Evolutionary conservation across 495 filamentous ascomycete genomes (phyloP), one percentile per base, ranked within the genome.

Genomic region (Staphylotrichum tortipilum): DNA sequence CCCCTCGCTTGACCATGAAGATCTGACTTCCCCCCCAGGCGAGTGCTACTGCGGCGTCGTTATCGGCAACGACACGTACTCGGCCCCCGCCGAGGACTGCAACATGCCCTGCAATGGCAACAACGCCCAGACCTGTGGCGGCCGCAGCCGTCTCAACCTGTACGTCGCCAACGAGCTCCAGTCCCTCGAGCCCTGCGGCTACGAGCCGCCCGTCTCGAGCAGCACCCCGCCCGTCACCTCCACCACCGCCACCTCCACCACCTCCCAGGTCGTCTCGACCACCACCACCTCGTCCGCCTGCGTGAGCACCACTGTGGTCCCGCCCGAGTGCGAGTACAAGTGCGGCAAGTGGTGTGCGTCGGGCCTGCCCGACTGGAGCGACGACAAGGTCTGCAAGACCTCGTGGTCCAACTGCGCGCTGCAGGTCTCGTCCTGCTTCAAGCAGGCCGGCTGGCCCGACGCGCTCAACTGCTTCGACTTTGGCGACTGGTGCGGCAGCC

Each of bases 311-410:
- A 58, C 60, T 22, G 66, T 67, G 17, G 59, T 67, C 34, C 66
- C 68, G 2, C 52, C 72, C 22, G 64, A 62, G 19, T 77, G 74
- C 57, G 74, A 77, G 43, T 76, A 73, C 58, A 63, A 66, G 46
- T 70, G 71, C 55, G 74, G 74, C 39, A 68, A 64, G 24, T 77
- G 74, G 74, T 77, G 74, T 61, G 70, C 70, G 10, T 57, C 59
- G n/a, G 68, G 71, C 5, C 44, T 77, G 10, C 73, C 74, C 26
- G 49, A 63, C 52, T 77, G 65, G 64, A 48, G 54, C n/a, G 69
- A 71, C 51, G 30, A 55, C 19, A 30, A 57, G 4, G 42, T 52
- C 26, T 77, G 74, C 60, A 58, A 62, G 38, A 36, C 30, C 2
- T 62, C 68, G 21, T 62, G 60, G 30, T 59, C 68, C 11, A 56